phyloP scores from a whole-genome alignment of 352 stramenopile genomes.

The Phytophthora colocasiae region DNA sequence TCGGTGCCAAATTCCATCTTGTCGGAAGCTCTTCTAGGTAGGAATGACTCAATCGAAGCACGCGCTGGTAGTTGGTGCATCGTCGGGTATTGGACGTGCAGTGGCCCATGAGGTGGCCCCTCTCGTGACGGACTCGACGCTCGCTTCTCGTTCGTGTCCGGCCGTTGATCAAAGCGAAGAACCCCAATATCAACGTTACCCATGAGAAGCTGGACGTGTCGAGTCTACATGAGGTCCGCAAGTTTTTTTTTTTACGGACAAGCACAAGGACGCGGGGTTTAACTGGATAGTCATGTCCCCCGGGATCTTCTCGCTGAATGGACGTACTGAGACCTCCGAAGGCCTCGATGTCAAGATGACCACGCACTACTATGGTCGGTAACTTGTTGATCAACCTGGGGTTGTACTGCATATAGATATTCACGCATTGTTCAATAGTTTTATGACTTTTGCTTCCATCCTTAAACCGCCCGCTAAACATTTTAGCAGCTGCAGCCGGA shows the following conservation, averaged over 20 bases:
- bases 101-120: conserved; percentile 17
- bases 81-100: conserved; percentile 24
- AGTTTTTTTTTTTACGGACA: conserved; percentile 13
- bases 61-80: conserved; percentile 25
- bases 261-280: conserved; percentile 12
- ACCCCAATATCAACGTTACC: conserved; percentile 19
- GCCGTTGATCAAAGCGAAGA: conserved; percentile 18
- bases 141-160: conserved; percentile 28
- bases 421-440: neutral
- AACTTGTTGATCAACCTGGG: neutral
- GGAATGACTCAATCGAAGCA: conserved; percentile 22
- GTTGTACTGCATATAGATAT: too few species aligned
- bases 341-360: conserved; percentile 29
- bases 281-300: conserved; percentile 28
- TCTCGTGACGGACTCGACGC: conserved; percentile 18
- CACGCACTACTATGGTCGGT: conserved; percentile 29
- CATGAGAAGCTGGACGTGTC: conserved; percentile 24
- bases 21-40: neutral
- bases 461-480: conserved; percentile 21
- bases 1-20: neutral
- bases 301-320: conserved; percentile 17
- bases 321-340: conserved; percentile 17
- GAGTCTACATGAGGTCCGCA: conserved; percentile 17
- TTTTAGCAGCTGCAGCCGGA: conserved; percentile 13
- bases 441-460: conserved; percentile 10